These are phyloP conservation scores for Scutellaria galericulata DNA, from an alignment of 257 asterid species.

Conservation along the genomic window DNA sequence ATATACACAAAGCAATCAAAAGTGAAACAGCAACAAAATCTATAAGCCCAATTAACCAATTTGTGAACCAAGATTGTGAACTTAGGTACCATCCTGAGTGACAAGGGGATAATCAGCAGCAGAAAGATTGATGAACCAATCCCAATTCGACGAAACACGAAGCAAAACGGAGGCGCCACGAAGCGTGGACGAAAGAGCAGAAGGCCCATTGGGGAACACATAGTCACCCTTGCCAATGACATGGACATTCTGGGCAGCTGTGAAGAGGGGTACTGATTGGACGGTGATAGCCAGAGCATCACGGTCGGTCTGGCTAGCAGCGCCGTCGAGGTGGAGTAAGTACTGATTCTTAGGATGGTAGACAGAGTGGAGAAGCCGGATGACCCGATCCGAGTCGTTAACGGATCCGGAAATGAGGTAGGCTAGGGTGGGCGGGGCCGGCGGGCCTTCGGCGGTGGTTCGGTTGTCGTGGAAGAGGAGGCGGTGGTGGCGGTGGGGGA, in stretches of 20 bases:
- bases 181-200: constrained; percentile 69
- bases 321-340: constrained; percentile 73
- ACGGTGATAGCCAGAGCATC: constrained; percentile 60
- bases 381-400: constrained; percentile 61
- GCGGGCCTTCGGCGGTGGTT: constrained; percentile 27
- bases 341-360: constrained; percentile 85
- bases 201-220: constrained; percentile 67
- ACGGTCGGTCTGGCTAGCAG: constrained; percentile 67
- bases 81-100: constrained; percentile 80
- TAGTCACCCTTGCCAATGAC: constrained; percentile 75
- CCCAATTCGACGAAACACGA: constrained; percentile 65
- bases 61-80: not conserved
- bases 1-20: constrained; percentile 9
- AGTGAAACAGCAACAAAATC: not conserved
- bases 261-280: constrained; percentile 66
- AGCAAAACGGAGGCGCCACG: constrained; percentile 84
- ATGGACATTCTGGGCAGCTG: constrained; percentile 76
- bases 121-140: constrained; percentile 86
- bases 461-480: constrained; percentile 44
- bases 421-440: constrained; percentile 71
- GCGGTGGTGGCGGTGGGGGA: constrained; percentile 50
- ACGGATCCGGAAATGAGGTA: constrained; percentile 81
- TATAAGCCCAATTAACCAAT: not conserved
- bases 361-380: constrained; percentile 67
- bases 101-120: constrained; percentile 84